phyloP scores from a whole-genome alignment of 2,329 filamentous ascomycete species.

The Pseudodiploospora longispora region DNA sequence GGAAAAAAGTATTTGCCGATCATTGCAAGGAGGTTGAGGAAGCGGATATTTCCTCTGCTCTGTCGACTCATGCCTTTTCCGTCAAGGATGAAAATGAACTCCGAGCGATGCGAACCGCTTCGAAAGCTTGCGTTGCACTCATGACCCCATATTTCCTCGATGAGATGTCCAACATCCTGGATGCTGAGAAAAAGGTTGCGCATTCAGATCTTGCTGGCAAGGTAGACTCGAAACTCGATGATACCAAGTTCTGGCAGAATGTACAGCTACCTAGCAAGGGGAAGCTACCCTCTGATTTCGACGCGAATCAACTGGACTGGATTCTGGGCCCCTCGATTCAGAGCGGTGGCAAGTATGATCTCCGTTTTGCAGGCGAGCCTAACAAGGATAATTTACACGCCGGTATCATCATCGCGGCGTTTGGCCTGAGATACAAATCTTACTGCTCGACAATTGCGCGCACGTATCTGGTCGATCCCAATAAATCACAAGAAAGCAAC shows the following conservation, averaged over 20 bases:
- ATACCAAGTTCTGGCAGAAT: slow-evolving; percentile 86
- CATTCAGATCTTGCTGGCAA: slow-evolving; percentile 81
- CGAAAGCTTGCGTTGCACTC: slow-evolving; percentile 85
- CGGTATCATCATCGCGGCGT: slow-evolving; percentile 85
- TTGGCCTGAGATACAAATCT: slow-evolving; percentile 91
- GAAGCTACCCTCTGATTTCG: slow-evolving; percentile 81
- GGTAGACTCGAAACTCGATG: slow-evolving; percentile 85
- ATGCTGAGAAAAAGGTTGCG: slow-evolving; percentile 94
- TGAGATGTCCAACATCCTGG: slow-evolving; percentile 93
- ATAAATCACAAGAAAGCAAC: slow-evolving; percentile 88
- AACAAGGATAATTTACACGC: slow-evolving; percentile 79
- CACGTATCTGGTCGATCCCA: slow-evolving; percentile 94
- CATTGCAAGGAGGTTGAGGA: slow-evolving; percentile 81
- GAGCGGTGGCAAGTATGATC: slow-evolving; percentile 90
- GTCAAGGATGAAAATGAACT: slow-evolving; percentile 94
- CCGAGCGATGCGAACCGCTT: slow-evolving; percentile 87
- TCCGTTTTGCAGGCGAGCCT: slow-evolving; percentile 70
- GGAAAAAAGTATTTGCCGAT: slow-evolving; percentile 75
- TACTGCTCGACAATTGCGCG: slow-evolving; percentile 89
- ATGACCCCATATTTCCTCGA: slow-evolving; percentile 97
- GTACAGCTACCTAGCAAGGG: slow-evolving; percentile 59
- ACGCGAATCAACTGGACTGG: slow-evolving; percentile 87
- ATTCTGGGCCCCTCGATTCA: slow-evolving; percentile 84
- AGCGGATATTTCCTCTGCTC: slow-evolving; percentile 72
- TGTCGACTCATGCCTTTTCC: slow-evolving; percentile 78